These are phyloP conservation scores for Globisporangium radiosum DNA, from an alignment of 352 stramenopile genomes.

Conservation along the genomic window DNA sequence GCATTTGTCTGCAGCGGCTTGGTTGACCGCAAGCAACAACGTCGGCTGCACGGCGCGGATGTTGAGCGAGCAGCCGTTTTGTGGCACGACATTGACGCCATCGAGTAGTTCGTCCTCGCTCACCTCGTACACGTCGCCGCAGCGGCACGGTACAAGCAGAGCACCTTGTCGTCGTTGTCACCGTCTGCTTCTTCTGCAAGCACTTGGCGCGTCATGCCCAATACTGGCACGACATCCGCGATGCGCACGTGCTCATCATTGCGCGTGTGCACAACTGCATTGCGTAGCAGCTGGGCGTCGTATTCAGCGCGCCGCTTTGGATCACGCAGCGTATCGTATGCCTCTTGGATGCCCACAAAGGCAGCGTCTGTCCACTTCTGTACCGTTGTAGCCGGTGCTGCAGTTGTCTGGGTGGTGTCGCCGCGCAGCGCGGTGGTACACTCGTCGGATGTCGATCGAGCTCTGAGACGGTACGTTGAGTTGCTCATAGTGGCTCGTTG, in stretches of 20 bases:
- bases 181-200: slow-evolving; percentile 10
- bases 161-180: slow-evolving; percentile 34
- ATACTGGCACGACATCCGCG: slow-evolving; percentile 48
- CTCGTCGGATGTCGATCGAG: slow-evolving; percentile 49
- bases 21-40: no score
- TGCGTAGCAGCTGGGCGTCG: slow-evolving; percentile 38
- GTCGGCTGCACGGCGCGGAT: no score
- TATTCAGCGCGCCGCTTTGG: slow-evolving; percentile 37
- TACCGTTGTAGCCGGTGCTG: not conserved
- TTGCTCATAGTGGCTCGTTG: slow-evolving; percentile 41
- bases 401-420: slow-evolving; percentile 66
- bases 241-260: slow-evolving; percentile 48
- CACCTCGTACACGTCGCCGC: slow-evolving; percentile 70
- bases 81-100: slow-evolving; percentile 60
- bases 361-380: slow-evolving; percentile 13
- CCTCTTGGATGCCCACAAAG: slow-evolving; percentile 56
- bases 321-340: slow-evolving; percentile 62
- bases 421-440: slow-evolving; percentile 59
- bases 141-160: slow-evolving; percentile 64
- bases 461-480: slow-evolving; percentile 37
- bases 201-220: slow-evolving; percentile 38
- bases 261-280: slow-evolving; percentile 25
- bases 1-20: no score
- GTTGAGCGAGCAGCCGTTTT: slow-evolving; percentile 74
- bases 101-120: slow-evolving; percentile 55